These are phyloP conservation scores for Brassica nigra DNA, from an alignment of 345 rosid genomes.

Conservation along the genomic window DNA sequence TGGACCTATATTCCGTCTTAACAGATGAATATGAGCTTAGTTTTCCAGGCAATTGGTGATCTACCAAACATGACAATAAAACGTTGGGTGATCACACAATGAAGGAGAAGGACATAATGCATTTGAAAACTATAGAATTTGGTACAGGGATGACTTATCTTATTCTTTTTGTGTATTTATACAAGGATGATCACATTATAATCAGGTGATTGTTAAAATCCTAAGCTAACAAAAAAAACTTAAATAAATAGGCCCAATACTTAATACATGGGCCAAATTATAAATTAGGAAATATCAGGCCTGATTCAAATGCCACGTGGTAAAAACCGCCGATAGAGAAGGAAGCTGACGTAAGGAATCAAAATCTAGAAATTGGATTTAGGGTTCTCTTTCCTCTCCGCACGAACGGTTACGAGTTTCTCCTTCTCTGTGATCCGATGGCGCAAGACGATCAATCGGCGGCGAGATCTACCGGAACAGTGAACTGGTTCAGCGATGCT, in stretches of 20 bases:
- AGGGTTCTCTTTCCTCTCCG: slow-evolving; percentile 15
- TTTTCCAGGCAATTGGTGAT: no score
- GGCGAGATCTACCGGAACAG: slow-evolving; percentile 59
- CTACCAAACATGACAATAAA: no score
- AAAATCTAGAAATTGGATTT: slow-evolving; percentile 13
- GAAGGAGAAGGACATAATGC: no score
- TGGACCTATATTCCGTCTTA: no score
- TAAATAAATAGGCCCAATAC: not conserved
- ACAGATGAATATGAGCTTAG: no score
- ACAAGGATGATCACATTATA: no score
- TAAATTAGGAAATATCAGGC: not conserved
- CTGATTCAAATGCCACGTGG: slow-evolving; percentile 13
- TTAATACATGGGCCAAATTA: not conserved
- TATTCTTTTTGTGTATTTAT: no score
- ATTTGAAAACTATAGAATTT: no score
- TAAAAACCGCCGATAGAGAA: slow-evolving; percentile 25
- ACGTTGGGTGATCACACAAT: no score
- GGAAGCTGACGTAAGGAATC: slow-evolving; percentile 31
- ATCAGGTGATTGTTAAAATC: no score
- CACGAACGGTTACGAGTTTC: slow-evolving; percentile 30
- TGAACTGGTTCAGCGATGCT: slow-evolving; percentile 57
- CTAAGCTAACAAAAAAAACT: no score
- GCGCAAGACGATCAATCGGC: slow-evolving; percentile 43
- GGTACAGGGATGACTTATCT: no score
- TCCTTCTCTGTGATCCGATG: slow-evolving; percentile 26